These are phyloP conservation scores for Acanthamoeba healyi DNA, from an alignment of 208 protist species.

Conservation along the genomic window DNA sequence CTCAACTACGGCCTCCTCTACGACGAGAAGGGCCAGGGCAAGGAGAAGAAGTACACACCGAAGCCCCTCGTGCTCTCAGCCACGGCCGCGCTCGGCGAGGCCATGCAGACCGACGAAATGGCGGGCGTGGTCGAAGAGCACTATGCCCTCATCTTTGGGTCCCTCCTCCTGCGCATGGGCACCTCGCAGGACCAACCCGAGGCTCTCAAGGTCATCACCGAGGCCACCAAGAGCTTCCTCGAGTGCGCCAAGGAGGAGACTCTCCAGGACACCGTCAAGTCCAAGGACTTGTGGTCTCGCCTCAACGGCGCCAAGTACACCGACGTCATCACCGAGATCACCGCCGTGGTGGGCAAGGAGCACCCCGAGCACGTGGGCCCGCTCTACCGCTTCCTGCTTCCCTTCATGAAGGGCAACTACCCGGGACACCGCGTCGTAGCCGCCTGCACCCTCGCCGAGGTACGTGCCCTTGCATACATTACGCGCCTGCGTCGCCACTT, in stretches of 20 bases:
- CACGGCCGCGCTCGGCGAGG: conserved; percentile 80
- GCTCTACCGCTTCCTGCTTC: conserved; percentile 74
- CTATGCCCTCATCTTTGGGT: conserved; percentile 76
- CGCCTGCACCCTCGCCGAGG: conserved; percentile 71
- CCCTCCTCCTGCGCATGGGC: conserved; percentile 78
- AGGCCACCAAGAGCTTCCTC: conserved; percentile 26
- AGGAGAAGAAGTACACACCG: conserved; percentile 13
- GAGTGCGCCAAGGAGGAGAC: neutral
- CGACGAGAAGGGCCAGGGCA: conserved; percentile 78
- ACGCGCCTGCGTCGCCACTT: no score
- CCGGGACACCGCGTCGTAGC: conserved; percentile 76
- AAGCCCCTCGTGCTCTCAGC: conserved; percentile 11
- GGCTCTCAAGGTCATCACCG: conserved; percentile 30
- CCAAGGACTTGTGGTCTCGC: neutral
- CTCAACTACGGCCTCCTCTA: conserved; percentile 81
- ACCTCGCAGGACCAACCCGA: conserved; percentile 61
- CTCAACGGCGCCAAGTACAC: conserved; percentile 26
- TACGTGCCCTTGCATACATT: conserved; percentile 16
- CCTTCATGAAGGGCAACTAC: conserved; percentile 79
- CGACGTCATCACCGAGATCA: conserved; percentile 37
- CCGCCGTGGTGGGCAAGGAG: neutral
- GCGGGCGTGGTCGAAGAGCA: conserved; percentile 29
- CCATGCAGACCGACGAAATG: conserved; percentile 77
- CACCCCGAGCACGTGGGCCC: conserved; percentile 74
- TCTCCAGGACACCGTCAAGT: neutral